Conservation (phyloP, 345 rosid species). For the Geranium brycei region DNA sequence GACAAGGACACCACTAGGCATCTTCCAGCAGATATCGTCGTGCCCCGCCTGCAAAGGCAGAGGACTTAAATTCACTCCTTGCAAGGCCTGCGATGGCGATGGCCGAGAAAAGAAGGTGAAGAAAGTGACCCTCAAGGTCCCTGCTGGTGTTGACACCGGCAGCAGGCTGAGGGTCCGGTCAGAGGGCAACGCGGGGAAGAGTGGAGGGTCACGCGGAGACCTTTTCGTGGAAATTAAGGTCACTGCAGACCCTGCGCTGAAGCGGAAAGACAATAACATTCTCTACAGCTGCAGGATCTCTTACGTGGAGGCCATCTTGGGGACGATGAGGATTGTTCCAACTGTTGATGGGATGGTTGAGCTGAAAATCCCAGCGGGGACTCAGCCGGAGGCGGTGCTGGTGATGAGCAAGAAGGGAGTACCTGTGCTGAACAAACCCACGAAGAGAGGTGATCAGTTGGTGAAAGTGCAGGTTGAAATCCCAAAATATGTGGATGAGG, state of each 20-base stretch:
- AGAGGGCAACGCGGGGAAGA: slow-evolving; percentile 31
- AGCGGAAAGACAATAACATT: slow-evolving; percentile 24
- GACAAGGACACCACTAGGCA: slow-evolving; percentile 32
- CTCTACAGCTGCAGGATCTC: slow-evolving; percentile 31
- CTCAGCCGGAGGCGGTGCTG: slow-evolving; percentile 24
- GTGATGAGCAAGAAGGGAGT: slow-evolving; percentile 34
- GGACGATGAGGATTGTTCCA: slow-evolving; percentile 24
- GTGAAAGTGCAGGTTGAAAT: slow-evolving; percentile 30
- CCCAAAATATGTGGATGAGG: slow-evolving; percentile 20
- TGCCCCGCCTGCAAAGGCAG: slow-evolving; percentile 28
- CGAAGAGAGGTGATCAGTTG: slow-evolving; percentile 28
- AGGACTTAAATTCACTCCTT: slow-evolving; percentile 25
- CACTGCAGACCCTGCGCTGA: slow-evolving; percentile 22
- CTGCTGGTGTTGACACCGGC: slow-evolving; percentile 32
- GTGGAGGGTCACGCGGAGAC: slow-evolving; percentile 33
- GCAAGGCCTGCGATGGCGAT: slow-evolving; percentile 25
- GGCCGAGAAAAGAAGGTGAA: slow-evolving; percentile 25
- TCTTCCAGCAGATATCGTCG: slow-evolving; percentile 30
- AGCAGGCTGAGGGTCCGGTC: slow-evolving; percentile 31
- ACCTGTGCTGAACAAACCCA: slow-evolving; percentile 22
- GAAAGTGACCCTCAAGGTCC: slow-evolving; percentile 27
- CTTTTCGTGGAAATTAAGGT: slow-evolving; percentile 30
- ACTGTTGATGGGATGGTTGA: slow-evolving; percentile 30
- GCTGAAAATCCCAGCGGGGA: slow-evolving; percentile 29
- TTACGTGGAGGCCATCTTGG: slow-evolving; percentile 31